Evolutionary conservation across 352 stramenopile species (phyloP), one percentile per base, ranked within the genome.

Genomic region (Phytophthora sp.): DNA sequence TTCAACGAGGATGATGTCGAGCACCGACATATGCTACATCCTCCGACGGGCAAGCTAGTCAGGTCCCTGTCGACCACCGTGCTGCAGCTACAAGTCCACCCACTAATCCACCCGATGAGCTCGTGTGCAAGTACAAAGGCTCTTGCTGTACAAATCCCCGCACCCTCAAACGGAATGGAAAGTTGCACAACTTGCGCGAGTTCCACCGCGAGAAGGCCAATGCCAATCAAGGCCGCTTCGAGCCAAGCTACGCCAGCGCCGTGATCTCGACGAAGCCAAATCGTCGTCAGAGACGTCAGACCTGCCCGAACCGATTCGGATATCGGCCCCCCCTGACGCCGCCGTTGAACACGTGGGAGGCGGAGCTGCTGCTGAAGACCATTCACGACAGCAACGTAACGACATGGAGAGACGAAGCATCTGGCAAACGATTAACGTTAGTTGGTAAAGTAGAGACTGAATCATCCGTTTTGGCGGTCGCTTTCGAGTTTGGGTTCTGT

Each of bases 141-240:
- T 47, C 38, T 9, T 45, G 27, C 27, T 69, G 65, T 39, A 24
- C 24, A 1, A 30, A 65, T 6, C 52, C 50, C 1, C 60, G 58
- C 15, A 61, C 45, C 47, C 26, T 59, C 2, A 73, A 69, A 33
- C 42, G 42, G 2, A 75, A 62, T 21, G 65, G 65, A 33, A 49
- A 83, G 16, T 66, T 79, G 20, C 78, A 88, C 55, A 79, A 78
- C 16, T 61, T 86, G 42, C 88, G 79, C 57, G 57, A 84, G n/a
- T 55, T 74, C 39, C 81, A 90, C 58, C 76, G 80, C 24, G 58
- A 69, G 20, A 74, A 80, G 36, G 77, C 80, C 24, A 90, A 89
- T 39, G 53, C 56, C 20, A 86, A 86, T 69, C 80, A 90, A 74
- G 75, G 76, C 16, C 67, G 73, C 16, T 74, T 82, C n/a, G 71